Evolutionary conservation across 192 early-diverging fungal species (phyloP), one percentile per base, ranked within the genome.

Genomic region (Kickxella alabastrina): DNA sequence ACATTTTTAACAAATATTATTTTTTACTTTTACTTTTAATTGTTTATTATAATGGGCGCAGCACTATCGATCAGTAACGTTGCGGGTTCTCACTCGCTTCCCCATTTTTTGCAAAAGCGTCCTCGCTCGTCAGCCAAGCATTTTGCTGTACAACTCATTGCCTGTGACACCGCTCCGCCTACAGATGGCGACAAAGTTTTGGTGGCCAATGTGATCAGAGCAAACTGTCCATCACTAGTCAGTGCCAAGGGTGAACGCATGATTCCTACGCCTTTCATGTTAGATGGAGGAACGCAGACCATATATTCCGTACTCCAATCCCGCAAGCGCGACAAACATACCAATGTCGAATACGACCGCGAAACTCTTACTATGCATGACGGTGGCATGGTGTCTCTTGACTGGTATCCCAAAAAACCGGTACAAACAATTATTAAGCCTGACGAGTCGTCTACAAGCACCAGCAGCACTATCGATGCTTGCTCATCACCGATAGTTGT

Each of bases 381-480:
- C 25, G 23, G 23, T 5, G 57, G 57, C 8, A n/a, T 32, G 1
- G 47, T 49, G 0, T 49, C 57, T 3, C 48, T 59, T 7, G 57
- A 59, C 19, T 59, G 57, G 57, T 59, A 59, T n/a, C 57, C 57
- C n/a, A 15, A 21, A 15, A 35, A 28, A 4, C 52, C 17, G 22
- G 21, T 23, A 43, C 3, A 10, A 9, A 22, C 12, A 4, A 4
- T 8, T 43, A 18, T 21, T 21, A 21, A 4, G 21, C 18, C 12
- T 17, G 36, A 13, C n/a, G 36, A 15, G 3, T 45, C 46, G 1
- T 49, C 47, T 9, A 14, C 18, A 10, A 17, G 47, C 10, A 36
- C 44, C 9, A 4, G 15, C 23, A 24, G 21, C 10, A 6, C 14
- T 13, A 22, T 12, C 13, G 25, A 17, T n/a, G 13, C 14, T 2